Evolutionary conservation across 306 rosid genomes (phyloP).

Genomic region (Astragalus membranaceus): DNA sequence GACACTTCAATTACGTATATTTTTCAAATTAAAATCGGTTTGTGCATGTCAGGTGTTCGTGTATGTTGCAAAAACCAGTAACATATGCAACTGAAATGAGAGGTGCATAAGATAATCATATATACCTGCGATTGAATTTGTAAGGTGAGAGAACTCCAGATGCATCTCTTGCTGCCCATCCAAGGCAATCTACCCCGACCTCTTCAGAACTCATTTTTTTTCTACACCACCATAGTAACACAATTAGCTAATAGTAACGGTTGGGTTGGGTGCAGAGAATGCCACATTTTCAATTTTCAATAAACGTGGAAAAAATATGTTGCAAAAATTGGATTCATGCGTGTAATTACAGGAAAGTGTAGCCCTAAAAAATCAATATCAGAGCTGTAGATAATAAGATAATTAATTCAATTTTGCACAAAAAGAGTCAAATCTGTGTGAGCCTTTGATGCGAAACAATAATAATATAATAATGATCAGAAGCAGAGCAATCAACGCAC

Average conservation of each 20-base stretch:
- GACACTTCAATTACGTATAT: no score
- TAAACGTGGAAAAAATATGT: not conserved
- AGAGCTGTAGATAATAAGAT: not conserved
- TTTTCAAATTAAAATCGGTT: no score
- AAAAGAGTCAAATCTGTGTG: no score
- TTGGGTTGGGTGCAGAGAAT: not conserved
- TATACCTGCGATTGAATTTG: slow-evolving; percentile 65
- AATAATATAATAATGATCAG: no score
- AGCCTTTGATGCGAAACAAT: no score
- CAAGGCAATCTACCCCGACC: slow-evolving; percentile 46
- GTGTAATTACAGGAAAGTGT: not conserved
- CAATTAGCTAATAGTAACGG: not conserved
- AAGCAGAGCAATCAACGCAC: no score
- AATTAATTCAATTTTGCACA: not conserved
- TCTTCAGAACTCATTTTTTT: slow-evolving; percentile 39
- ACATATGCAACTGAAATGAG: not conserved
- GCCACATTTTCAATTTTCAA: not conserved
- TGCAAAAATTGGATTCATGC: not conserved
- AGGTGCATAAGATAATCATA: not conserved
- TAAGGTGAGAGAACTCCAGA: slow-evolving; percentile 67
- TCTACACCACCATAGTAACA: not conserved
- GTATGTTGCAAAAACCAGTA: not conserved
- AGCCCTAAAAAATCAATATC: not conserved
- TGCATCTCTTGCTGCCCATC: slow-evolving; percentile 77
- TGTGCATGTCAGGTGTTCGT: no score